Evolutionary conservation across 805 yeast species (phyloP), one percentile per base, ranked within the genome.

Genomic region (Kazachstania psychrophila): DNA sequence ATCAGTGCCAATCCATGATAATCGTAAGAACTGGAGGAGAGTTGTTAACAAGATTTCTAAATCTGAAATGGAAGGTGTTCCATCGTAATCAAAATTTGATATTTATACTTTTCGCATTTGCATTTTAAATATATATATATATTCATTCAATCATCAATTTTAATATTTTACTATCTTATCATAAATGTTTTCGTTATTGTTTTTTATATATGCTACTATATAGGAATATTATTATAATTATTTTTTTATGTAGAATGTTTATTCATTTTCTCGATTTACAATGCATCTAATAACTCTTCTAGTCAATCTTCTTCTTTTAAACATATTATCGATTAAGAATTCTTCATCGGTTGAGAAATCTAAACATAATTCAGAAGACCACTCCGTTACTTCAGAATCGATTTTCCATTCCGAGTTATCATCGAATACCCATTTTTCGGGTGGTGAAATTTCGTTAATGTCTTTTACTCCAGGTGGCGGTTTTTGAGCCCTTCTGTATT

Each of bases 11-110:
- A 70, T 87, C 15, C 84, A 77, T 46, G 73, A 72, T 38, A 81
- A 79, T 51, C 68, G 83, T 45, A 77, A 71, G 41, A 68, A 76
- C 41, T 77, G 89, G 79, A 73, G 70, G 47, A 69, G 66, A 35
- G 52, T 78, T 6, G 57, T 72, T 24, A 73, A 73, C 34, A 73
- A 74, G 44, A 69, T 69, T 40, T 65, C 77, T 23, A 73, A 74
- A 43, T 61, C 74, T 33, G 92, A 82, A 40, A 77, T 73, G 46
- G 95, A 88, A 56, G 96, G 96, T 4, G 89, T 85, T 7, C 95
- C 96, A 10, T 74, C 86, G 2, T 86, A 52, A 51, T 24, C 3
- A n/a, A n/a, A 7, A 6, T 11, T 3, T 24, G 13, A 9, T 2
- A 4, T 24, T 24, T 24, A 14, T 14, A 24, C 13, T 6, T n/a